Percentiles rank a stretch among this genome's conserved stretches.
These are phyloP conservation scores for Neurospora sp. DNA, from an alignment of 495 filamentous ascomycete genomes.

Conservation along the genomic window DNA sequence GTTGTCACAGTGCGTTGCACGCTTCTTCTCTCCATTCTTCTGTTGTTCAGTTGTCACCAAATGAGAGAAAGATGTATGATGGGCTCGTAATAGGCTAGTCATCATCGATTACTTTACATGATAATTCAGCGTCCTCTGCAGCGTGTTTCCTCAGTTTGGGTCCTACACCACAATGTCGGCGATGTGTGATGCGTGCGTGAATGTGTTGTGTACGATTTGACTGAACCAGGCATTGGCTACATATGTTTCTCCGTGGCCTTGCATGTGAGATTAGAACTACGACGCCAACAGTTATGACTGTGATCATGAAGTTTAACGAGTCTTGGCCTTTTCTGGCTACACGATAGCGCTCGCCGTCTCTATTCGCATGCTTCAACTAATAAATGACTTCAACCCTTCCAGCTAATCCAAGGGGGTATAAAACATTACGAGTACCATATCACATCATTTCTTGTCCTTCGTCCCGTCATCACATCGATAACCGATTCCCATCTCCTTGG, in stretches of 20 bases:
- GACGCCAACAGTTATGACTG: neutral
- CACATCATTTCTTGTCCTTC: neutral
- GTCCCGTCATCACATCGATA: neutral
- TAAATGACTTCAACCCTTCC: neutral
- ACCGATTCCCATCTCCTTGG: neutral
- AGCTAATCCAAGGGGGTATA: neutral
- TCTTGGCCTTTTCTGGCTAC: neutral
- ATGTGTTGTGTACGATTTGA: neutral
- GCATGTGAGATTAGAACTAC: too few species aligned
- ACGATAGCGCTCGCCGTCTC: neutral
- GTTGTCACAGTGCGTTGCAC: neutral
- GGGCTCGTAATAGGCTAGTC: neutral
- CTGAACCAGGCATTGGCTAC: too few species aligned
- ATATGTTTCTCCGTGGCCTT: too few species aligned
- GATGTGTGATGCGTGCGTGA: neutral
- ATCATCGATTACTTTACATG: neutral
- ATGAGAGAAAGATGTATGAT: neutral
- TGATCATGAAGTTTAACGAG: neutral
- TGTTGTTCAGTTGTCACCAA: neutral
- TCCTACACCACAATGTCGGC: neutral
- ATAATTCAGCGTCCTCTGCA: neutral
- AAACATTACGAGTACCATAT: neutral
- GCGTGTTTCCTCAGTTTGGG: neutral
- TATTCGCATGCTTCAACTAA: neutral
- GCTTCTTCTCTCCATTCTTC: neutral